Conservation (phyloP, 1,284 basidiomycete species). For the Austroboletus novae-zelandiae region DNA sequence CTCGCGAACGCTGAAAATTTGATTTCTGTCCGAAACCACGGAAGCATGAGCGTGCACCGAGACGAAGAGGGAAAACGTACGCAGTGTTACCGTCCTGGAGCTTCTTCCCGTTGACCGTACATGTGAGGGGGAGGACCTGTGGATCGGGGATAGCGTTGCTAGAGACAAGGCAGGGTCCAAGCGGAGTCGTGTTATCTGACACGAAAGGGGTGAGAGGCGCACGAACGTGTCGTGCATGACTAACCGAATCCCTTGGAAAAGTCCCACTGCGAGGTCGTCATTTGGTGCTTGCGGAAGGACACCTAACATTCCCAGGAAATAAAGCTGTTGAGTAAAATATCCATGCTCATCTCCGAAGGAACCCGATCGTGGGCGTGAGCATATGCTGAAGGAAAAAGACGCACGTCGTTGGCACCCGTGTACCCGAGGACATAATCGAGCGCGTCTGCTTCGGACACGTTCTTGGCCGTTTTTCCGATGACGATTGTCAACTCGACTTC, state of each 20-base stretch:
- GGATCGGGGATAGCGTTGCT: slow-evolving; percentile 66
- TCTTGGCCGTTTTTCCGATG: slow-evolving; percentile 76
- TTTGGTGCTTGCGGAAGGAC: slow-evolving; percentile 78
- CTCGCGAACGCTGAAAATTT: slow-evolving; percentile 71
- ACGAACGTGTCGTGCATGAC: slow-evolving; percentile 14
- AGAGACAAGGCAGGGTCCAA: slow-evolving; percentile 77
- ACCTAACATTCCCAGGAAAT: slow-evolving; percentile 39
- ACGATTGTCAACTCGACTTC: slow-evolving; percentile 88
- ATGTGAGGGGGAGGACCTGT: slow-evolving; percentile 63
- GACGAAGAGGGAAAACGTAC: slow-evolving; percentile 36
- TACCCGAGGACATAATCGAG: slow-evolving; percentile 82
- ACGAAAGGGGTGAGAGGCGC: neutral
- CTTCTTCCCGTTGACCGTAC: slow-evolving; percentile 63
- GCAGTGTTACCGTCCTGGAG: slow-evolving; percentile 76
- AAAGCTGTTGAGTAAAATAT: neutral
- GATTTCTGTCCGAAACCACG: slow-evolving; percentile 45
- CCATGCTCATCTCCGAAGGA: neutral
- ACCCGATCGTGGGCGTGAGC: neutral
- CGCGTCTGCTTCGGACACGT: slow-evolving; percentile 75
- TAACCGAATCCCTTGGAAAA: slow-evolving; percentile 83
- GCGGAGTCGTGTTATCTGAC: slow-evolving; percentile 69
- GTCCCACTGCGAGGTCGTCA: slow-evolving; percentile 75
- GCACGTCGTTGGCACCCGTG: slow-evolving; percentile 76
- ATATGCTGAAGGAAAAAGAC: slow-evolving; percentile 19
- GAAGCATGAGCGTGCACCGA: neutral